A percentile compares a stretch with the other conserved stretches of the same genome.
Conservation (phyloP, 306 rosid genomes). For the Vigna mungo region DNA sequence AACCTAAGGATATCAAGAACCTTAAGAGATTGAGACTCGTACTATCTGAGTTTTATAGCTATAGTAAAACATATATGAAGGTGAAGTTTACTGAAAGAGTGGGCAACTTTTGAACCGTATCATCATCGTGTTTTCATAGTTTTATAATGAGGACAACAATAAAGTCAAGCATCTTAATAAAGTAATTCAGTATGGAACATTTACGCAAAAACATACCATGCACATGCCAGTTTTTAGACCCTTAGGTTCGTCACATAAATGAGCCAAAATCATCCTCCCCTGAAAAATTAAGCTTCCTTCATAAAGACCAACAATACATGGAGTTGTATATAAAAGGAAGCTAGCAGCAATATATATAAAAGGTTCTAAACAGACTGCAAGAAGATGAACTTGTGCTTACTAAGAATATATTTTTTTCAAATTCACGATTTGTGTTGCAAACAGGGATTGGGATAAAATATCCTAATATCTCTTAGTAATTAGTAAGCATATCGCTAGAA, state of each 20-base stretch:
- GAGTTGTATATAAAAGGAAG: constrained; percentile 31
- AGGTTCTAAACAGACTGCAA: constrained; percentile 4
- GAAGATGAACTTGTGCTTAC: constrained; percentile 4
- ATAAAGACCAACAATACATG: constrained; percentile 25
- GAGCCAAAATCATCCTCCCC: constrained; percentile 97
- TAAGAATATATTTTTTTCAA: neutral
- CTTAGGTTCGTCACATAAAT: constrained; percentile 98
- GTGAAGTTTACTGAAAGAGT: neutral
- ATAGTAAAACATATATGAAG: neutral
- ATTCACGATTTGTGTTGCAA: constrained; percentile 2
- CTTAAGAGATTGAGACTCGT: neutral
- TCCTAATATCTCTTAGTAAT: no score
- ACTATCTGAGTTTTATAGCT: neutral
- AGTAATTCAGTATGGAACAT: constrained; percentile 27
- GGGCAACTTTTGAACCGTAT: neutral
- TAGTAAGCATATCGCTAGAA: no score
- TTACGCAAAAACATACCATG: constrained; percentile 70
- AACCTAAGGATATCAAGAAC: neutral
- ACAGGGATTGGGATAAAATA: no score
- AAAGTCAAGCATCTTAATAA: constrained; percentile 30
- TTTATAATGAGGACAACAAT: neutral
- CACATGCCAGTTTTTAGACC: constrained; percentile 99
- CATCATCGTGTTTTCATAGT: neutral
- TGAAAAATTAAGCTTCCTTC: constrained; percentile 59
- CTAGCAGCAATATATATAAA: constrained; percentile 5